Conservation (phyloP, 441 rosid genomes). For the Pelargonium citronellum region DNA sequence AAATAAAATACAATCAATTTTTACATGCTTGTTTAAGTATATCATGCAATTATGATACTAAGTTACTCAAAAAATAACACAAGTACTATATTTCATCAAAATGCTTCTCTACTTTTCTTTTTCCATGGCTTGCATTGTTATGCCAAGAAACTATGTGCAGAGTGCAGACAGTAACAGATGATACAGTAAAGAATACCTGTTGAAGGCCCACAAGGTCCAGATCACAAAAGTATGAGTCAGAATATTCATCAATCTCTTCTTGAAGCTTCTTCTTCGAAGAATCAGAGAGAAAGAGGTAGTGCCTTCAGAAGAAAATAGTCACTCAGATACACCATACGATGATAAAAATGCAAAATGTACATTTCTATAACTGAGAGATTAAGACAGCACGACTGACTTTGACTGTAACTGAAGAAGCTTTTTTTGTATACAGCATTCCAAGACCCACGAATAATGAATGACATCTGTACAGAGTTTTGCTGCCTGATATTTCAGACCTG, state of each 20-base stretch:
- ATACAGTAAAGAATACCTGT: slow-evolving; percentile 44
- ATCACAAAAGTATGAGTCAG: slow-evolving; percentile 76
- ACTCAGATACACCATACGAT: slow-evolving; percentile 8
- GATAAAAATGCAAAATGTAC: neutral
- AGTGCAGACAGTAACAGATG: neutral
- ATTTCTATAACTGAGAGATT: slow-evolving; percentile 11
- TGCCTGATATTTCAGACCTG: slow-evolving; percentile 89
- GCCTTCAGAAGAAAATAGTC: slow-evolving; percentile 40
- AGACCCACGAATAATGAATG: slow-evolving; percentile 80
- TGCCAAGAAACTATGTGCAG: neutral
- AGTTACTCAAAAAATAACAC: neutral
- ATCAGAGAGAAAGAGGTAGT: slow-evolving; percentile 74
- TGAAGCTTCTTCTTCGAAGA: slow-evolving; percentile 62
- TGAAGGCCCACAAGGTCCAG: slow-evolving; percentile 67
- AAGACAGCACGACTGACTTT: slow-evolving; percentile 43
- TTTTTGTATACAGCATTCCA: slow-evolving; percentile 75
- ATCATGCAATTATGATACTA: slow-evolving; percentile 7
- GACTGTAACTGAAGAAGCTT: slow-evolving; percentile 79
- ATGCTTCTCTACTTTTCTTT: neutral
- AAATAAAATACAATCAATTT: neutral
- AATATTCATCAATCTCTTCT: slow-evolving; percentile 81
- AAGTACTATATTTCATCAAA: neutral
- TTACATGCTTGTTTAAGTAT: neutral
- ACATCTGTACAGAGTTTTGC: slow-evolving; percentile 77
- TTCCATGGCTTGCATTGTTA: slow-evolving; percentile 6